phyloP scores from a whole-genome alignment of 2,329 filamentous ascomycete species.

The Aspergillus quadrilineatus region DNA sequence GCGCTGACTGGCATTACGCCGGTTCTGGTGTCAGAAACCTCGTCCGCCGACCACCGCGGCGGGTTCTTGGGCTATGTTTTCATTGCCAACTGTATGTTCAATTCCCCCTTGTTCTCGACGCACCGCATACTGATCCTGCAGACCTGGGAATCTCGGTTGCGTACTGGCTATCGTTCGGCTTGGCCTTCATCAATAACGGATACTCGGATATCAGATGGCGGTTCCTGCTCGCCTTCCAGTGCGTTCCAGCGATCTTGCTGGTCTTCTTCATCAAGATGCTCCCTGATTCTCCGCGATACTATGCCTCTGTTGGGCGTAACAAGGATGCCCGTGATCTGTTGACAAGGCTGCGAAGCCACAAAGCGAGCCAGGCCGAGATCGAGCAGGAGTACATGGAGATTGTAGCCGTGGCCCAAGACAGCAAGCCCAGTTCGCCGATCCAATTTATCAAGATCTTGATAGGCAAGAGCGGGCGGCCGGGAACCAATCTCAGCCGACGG shows the following conservation, averaged over 20 bases:
- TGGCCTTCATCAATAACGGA: conserved; percentile 34
- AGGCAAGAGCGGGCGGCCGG: conserved; percentile 32
- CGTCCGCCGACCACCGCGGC: conserved; percentile 49
- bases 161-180: conserved; percentile 40
- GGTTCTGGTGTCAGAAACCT: conserved; percentile 51
- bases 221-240: conserved; percentile 37
- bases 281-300: conserved; percentile 34
- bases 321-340: conserved; percentile 51
- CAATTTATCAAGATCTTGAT: conserved; percentile 41
- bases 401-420: conserved; percentile 30
- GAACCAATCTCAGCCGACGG: conserved; percentile 37
- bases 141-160: conserved; percentile 49
- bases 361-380: conserved; percentile 26
- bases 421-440: conserved; percentile 36
- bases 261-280: conserved; percentile 31
- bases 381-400: conserved; percentile 40
- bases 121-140: conserved; percentile 12
- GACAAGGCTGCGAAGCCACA: conserved; percentile 32
- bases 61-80: conserved; percentile 52
- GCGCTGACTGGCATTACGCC: conserved; percentile 52
- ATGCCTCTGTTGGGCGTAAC: conserved; percentile 40
- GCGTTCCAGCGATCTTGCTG: conserved; percentile 31
- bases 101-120: neutral
- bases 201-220: conserved; percentile 37
- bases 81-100: conserved; percentile 48